Evolutionary conservation across 345 rosid genomes (phyloP), one percentile per base, ranked within the genome.

Genomic region (Litchi chinensis): DNA sequence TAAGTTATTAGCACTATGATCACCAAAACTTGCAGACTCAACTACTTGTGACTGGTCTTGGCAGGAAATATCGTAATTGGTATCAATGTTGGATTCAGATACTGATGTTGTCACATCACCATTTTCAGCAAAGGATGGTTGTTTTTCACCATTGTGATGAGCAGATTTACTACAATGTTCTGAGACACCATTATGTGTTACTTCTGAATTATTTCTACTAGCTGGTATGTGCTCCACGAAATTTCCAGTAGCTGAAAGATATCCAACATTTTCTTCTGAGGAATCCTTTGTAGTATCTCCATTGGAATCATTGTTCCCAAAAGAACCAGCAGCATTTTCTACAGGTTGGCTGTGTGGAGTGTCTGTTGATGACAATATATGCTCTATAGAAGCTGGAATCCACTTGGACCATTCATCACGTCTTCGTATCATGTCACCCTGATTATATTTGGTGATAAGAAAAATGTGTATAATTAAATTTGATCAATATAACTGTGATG

Each of bases 331-430:
- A 77, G 69, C 80, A 79, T 77, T 76, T 76, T 83, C 86, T 69
- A 67, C 77, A 71, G 64, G 46, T 83, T 87, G 87, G 74, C 72
- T 83, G 79, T 79, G 82, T 6, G 88, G 79, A 70, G 70, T 81
- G 75, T 79, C 80, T 79, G 88, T 78, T 18, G 84, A 74, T 3
- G 77, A 52, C 50, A 60, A 39, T 39, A 74, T 67, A 68, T 70
- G 66, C 64, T 83, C 80, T 52, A 52, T 62, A 62, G 85, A 72
- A 79, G 81, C 78, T 46, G 85, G 87, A 82, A 87, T 82, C 98
- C 98, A 97, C 85, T 90, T 90, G 74, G 86, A 84, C 98, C 98
- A 94, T 50, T 85, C 91, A 77, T 88, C 87, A 28, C 88, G 90
- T 83, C 85, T 93, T 48, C 98, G 90, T 79, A 97, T 78, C 83